These are phyloP conservation scores for Fragaria vesca DNA, from an alignment of 306 rosid genomes.

Conservation along the genomic window DNA sequence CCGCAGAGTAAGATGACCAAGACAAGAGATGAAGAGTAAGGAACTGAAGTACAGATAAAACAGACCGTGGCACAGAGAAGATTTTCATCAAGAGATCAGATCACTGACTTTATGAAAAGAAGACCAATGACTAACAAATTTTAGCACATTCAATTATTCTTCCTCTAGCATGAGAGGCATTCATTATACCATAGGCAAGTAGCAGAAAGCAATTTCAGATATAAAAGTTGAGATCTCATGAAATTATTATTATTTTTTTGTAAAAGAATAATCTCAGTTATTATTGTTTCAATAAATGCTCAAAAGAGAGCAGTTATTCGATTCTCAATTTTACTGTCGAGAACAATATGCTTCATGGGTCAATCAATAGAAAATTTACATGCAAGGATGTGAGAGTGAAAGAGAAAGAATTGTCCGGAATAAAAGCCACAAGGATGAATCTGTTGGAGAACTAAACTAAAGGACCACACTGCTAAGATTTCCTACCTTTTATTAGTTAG, in stretches of 20 bases:
- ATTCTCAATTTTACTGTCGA: conserved; percentile 18
- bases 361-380: not conserved
- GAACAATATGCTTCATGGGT: not conserved
- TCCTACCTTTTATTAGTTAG: too few relatives aligned
- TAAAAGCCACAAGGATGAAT: not conserved
- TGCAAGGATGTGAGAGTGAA: not conserved
- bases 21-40: conserved; percentile 28
- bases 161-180: conserved; percentile 36
- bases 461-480: not conserved
- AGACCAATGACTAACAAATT: conserved; percentile 36
- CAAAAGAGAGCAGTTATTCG: conserved; percentile 32
- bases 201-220: conserved; percentile 19
- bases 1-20: conserved; percentile 61
- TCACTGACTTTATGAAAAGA: conserved; percentile 30
- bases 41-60: not conserved
- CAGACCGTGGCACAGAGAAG: not conserved
- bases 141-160: conserved; percentile 34
- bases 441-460: not conserved
- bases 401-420: not conserved
- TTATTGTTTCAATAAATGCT: conserved; percentile 31
- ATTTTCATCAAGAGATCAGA: conserved; percentile 31
- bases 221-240: conserved; percentile 28
- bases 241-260: conserved; percentile 4
- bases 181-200: conserved; percentile 32
- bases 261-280: conserved; percentile 22